Conservation (phyloP, 805 yeast species). For the Grigorovia jiainica region DNA sequence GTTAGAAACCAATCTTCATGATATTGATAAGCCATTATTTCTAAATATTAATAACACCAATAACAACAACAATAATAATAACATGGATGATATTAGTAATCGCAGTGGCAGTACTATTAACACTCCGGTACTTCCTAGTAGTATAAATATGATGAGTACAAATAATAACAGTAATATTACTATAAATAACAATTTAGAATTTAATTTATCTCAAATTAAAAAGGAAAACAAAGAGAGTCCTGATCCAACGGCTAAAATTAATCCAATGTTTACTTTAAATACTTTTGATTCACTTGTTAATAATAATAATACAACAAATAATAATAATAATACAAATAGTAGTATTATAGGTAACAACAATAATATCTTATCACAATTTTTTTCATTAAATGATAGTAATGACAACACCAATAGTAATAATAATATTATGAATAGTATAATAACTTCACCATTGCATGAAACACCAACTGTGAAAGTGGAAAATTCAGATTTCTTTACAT, state of each 20-base stretch:
- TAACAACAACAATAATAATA: too few relatives aligned
- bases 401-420: too few relatives aligned
- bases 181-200: too few relatives aligned
- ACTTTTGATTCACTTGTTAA: not conserved
- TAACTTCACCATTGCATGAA: conserved; percentile 1
- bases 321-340: not conserved
- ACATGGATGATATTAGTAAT: too few relatives aligned
- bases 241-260: not conserved
- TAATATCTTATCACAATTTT: not conserved
- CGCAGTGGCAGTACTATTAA: too few relatives aligned
- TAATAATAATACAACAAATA: not conserved
- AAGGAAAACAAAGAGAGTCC: too few relatives aligned
- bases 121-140: too few relatives aligned
- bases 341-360: not conserved
- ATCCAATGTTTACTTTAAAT: not conserved
- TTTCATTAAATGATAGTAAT: not conserved
- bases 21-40: not conserved
- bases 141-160: too few relatives aligned
- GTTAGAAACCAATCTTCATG: not conserved
- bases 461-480: conserved; percentile 18
- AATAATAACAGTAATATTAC: too few relatives aligned
- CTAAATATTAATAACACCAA: not conserved
- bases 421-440: too few relatives aligned
- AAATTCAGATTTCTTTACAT: conserved; percentile 1
- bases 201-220: too few relatives aligned